These are phyloP conservation scores for Kalanchoe fedtschenkoi DNA, from an alignment of 164 flowering plant species.

Conservation along the genomic window DNA sequence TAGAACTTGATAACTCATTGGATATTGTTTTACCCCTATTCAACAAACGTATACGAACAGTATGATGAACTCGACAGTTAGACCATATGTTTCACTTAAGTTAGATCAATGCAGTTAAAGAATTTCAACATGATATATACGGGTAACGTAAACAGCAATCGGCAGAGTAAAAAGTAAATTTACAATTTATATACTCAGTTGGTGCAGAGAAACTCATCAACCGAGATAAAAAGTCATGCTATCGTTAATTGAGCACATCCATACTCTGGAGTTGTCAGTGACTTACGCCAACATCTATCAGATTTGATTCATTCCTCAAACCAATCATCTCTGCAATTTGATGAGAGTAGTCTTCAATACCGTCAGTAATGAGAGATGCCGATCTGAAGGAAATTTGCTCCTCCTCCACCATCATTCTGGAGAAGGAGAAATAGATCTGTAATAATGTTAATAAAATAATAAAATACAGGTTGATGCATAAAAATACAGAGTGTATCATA, in stretches of 20 bases:
- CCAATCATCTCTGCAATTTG: conserved; percentile 99
- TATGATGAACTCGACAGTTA: not conserved
- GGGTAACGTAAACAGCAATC: not conserved
- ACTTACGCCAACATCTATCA: conserved; percentile 84
- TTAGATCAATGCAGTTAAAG: not conserved
- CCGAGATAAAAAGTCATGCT: not conserved
- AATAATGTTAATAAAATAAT: not conserved
- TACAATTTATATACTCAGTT: not conserved
- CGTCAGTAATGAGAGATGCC: conserved; percentile 65
- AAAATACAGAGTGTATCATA: conserved; percentile 11
- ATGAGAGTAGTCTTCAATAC: conserved; percentile 91
- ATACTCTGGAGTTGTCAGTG: not conserved
- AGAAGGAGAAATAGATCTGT: conserved; percentile 1
- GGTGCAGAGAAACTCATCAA: not conserved
- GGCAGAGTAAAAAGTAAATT: not conserved
- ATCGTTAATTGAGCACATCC: not conserved
- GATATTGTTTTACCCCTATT: not conserved
- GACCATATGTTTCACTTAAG: not conserved
- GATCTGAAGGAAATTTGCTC: conserved; percentile 92
- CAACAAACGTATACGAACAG: not conserved
- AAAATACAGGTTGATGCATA: not conserved
- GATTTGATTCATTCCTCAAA: conserved; percentile 66
- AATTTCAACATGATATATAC: not conserved
- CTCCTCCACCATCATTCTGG: conserved; percentile 97
- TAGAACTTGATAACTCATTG: not conserved